Evolutionary conservation across 805 yeast species (phyloP), one percentile per base, ranked within the genome.

Genomic region (Pichia ethanolica): DNA sequence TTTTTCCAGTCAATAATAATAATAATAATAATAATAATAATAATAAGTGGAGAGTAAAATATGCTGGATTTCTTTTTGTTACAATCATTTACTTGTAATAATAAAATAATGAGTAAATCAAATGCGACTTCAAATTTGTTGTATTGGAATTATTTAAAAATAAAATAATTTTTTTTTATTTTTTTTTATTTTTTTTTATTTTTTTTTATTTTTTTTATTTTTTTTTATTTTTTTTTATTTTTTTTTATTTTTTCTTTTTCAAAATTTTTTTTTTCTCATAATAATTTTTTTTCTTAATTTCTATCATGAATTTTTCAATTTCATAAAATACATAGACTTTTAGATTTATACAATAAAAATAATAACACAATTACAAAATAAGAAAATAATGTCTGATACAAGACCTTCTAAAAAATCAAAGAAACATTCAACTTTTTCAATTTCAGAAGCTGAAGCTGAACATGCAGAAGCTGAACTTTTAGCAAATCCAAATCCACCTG

Each of bases 381-480:
- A 20, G 20, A 20, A 20, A 20, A 20, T 20, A 14, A 64, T 63
- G 64, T 53, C 58, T 39, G 65, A 63, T 9, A 51, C 48, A 34
- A 72, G 79, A 65, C 71, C 74, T 36, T 60, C 58, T 53, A 78
- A 78, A 67, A 79, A 74, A 62, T 73, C 74, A 42, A 73, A 74
- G 64, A 66, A 71, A 36, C 71, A 75, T 3, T 79, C 85, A 1
- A 34, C 36, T 7, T 25, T 30, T 25, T 42, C 45, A 20, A 70
- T 73, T 49, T 83, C 87, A 2, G 87, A 83, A 57, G 67, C 68
- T 26, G 82, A 82, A 14, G 88, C 88, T 5, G 89, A 82, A 61
- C 71, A 72, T 26, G 86, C 87, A 4, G 88, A 83, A 61, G 77
- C 71, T 46, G 71, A 74, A 53, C 62, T 76, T 40, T 67, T 58